Percentiles rank a stretch among this genome's conserved stretches.
Evolutionary conservation across 2,329 filamentous ascomycete species (phyloP).

Genomic region (Colletotrichum zoysiae): DNA sequence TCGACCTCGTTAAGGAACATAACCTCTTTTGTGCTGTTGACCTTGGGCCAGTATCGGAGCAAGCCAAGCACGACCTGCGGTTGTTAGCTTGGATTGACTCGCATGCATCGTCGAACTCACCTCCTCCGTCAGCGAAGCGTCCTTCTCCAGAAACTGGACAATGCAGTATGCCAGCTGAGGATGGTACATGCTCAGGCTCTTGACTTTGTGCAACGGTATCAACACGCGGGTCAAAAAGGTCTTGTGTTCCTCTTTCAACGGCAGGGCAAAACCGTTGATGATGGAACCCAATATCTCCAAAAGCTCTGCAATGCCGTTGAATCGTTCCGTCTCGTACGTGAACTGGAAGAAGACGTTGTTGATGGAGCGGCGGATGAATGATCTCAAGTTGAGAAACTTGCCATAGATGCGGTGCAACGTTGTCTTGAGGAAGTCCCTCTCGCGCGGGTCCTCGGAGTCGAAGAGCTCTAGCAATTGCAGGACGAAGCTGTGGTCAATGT

Average conservation of each 20-base stretch:
- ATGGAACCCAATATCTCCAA: slow-evolving; percentile 98
- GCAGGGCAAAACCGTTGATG: slow-evolving; percentile 97
- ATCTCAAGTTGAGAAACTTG: slow-evolving; percentile 97
- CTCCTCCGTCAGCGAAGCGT: slow-evolving; percentile 96
- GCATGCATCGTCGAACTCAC: slow-evolving; percentile 60
- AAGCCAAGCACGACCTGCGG: slow-evolving; percentile 89
- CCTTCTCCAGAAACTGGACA: slow-evolving; percentile 98
- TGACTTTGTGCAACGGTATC: slow-evolving; percentile 96
- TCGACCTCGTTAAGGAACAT: slow-evolving; percentile 99
- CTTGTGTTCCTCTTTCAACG: slow-evolving; percentile 98
- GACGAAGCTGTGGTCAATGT: slow-evolving; percentile 98
- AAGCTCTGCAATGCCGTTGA: slow-evolving; percentile 97
- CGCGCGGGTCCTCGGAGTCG: slow-evolving; percentile 96
- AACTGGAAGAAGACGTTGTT: slow-evolving; percentile 99
- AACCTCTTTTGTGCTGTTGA: slow-evolving; percentile 99
- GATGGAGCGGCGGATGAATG: slow-evolving; percentile 97
- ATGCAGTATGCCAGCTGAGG: slow-evolving; percentile 98
- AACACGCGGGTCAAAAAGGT: slow-evolving; percentile 94
- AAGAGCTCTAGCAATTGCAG: slow-evolving; percentile 97
- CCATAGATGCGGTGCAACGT: slow-evolving; percentile 98
- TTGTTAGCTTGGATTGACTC: slow-evolving; percentile 36
- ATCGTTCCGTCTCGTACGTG: slow-evolving; percentile 97
- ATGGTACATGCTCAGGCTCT: slow-evolving; percentile 99
- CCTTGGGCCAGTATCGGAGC: slow-evolving; percentile 97
- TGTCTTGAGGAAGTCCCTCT: slow-evolving; percentile 97